phyloP scores from a whole-genome alignment of 2,329 filamentous ascomycete genomes.

The Diaporthe vexans region DNA sequence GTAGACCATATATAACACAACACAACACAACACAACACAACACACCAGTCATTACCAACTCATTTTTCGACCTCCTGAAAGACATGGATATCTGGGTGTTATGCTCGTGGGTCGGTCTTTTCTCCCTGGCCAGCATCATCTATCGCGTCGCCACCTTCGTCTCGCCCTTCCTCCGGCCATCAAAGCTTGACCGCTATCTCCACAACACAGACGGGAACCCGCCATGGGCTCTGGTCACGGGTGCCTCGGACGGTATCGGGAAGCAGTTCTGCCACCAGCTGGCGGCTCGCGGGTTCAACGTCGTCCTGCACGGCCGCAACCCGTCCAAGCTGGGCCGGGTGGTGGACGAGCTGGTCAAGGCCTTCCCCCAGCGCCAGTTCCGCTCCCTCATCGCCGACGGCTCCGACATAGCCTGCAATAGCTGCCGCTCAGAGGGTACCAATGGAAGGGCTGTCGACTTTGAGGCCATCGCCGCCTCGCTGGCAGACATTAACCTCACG shows the following conservation, averaged over 20 bases:
- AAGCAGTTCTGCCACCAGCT: constrained; percentile 64
- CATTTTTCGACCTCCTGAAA: background rate
- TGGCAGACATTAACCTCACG: constrained; percentile 59
- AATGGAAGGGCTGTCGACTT: constrained; percentile 43
- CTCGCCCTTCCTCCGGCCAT: constrained; percentile 39
- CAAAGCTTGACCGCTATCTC: constrained; percentile 46
- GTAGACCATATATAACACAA: too few relatives aligned
- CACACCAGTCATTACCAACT: background rate
- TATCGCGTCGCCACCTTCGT: constrained; percentile 42
- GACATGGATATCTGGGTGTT: background rate
- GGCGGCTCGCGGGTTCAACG: constrained; percentile 65
- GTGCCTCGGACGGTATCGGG: constrained; percentile 69
- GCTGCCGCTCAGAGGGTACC: background rate
- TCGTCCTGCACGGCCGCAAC: constrained; percentile 71
- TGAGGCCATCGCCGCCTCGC: constrained; percentile 43
- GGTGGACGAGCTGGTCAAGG: constrained; percentile 53
- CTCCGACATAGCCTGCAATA: constrained; percentile 40
- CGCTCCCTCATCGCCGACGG: constrained; percentile 61
- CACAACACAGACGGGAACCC: constrained; percentile 43
- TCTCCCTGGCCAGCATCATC: constrained; percentile 30
- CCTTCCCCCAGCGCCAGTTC: constrained; percentile 57
- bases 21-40: too few relatives aligned
- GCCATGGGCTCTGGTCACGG: constrained; percentile 65
- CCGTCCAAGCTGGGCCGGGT: constrained; percentile 59
- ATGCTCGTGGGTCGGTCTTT: constrained; percentile 9